Percentiles rank a stretch among this genome's conserved stretches.
Evolutionary conservation across 768 basidiomycete species (phyloP).

Genomic region (Lentinula sp.): DNA sequence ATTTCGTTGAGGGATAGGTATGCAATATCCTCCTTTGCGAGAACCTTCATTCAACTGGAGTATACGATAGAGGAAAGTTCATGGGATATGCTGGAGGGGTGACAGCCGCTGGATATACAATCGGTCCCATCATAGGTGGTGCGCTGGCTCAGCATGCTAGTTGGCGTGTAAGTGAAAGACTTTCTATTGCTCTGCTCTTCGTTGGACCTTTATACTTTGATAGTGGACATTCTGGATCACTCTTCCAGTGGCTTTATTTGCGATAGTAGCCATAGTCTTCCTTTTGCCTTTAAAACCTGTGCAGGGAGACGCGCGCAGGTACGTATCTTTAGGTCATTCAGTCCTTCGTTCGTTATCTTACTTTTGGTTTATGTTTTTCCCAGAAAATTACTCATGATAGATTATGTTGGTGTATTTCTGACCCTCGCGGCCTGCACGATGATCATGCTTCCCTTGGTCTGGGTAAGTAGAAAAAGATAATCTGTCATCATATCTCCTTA

Average conservation of each 20-base stretch:
- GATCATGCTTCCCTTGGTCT: slow-evolving; percentile 65
- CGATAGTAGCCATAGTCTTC: slow-evolving; percentile 53
- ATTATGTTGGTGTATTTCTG: slow-evolving; percentile 54
- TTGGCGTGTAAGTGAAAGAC: slow-evolving; percentile 46
- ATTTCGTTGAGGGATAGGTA: slow-evolving; percentile 63
- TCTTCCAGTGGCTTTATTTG: slow-evolving; percentile 49
- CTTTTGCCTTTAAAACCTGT: slow-evolving; percentile 67
- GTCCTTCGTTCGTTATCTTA: not conserved
- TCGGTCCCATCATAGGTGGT: slow-evolving; percentile 68
- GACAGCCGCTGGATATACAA: slow-evolving; percentile 52
- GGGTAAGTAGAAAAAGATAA: slow-evolving; percentile 31
- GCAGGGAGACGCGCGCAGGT: slow-evolving; percentile 50
- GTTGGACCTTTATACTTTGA: not conserved
- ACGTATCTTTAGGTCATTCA: not conserved
- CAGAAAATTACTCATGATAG: slow-evolving; percentile 65
- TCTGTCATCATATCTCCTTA: not conserved
- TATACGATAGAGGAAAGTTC: slow-evolving; percentile 54
- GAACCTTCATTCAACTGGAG: not conserved
- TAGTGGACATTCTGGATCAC: slow-evolving; percentile 78
- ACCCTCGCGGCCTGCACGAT: slow-evolving; percentile 58
- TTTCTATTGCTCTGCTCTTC: not conserved
- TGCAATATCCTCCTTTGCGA: not conserved
- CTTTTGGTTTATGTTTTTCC: not conserved
- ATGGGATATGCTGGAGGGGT: slow-evolving; percentile 64
- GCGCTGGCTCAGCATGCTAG: slow-evolving; percentile 52